Conservation (phyloP, 805 yeast species). For the Myxozyma kluyveri region DNA sequence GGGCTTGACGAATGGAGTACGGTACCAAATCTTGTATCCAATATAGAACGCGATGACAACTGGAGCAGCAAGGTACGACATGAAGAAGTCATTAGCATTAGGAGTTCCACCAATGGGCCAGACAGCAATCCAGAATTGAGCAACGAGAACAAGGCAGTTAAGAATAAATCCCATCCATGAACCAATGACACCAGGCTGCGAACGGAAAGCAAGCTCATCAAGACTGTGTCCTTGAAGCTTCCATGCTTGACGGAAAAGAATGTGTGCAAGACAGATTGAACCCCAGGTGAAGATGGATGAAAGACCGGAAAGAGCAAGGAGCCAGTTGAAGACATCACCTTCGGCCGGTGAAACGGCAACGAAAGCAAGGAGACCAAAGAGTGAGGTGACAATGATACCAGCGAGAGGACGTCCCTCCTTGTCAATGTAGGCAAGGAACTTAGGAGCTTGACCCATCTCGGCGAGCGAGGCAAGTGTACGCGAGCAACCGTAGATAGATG, state of each 20-base stretch:
- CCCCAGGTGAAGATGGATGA: constrained; percentile 82
- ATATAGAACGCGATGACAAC: constrained; percentile 46
- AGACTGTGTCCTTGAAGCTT: constrained; percentile 62
- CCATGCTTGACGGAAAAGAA: constrained; percentile 66
- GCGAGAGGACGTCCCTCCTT: constrained; percentile 73
- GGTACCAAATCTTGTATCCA: constrained; percentile 51
- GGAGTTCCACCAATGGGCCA: constrained; percentile 57
- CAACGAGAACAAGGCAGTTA: constrained; percentile 59
- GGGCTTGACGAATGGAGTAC: constrained; percentile 45
- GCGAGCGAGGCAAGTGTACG: constrained; percentile 68
- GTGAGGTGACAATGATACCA: constrained; percentile 51
- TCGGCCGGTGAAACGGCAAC: constrained; percentile 59
- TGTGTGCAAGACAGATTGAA: constrained; percentile 63
- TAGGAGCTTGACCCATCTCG: constrained; percentile 63
- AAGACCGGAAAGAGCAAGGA: constrained; percentile 72
- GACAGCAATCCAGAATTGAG: constrained; percentile 80
- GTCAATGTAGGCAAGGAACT: constrained; percentile 64
- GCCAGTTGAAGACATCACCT: constrained; percentile 61
- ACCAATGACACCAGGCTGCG: constrained; percentile 69
- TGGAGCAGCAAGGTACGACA: constrained; percentile 52
- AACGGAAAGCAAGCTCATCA: constrained; percentile 62
- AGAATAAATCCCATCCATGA: constrained; percentile 60
- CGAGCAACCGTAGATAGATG: constrained; percentile 67
- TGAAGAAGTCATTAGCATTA: constrained; percentile 47
- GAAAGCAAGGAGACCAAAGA: constrained; percentile 58